phyloP scores from a whole-genome alignment of 2,329 filamentous ascomycete genomes.

The Pezicula carpinea region DNA sequence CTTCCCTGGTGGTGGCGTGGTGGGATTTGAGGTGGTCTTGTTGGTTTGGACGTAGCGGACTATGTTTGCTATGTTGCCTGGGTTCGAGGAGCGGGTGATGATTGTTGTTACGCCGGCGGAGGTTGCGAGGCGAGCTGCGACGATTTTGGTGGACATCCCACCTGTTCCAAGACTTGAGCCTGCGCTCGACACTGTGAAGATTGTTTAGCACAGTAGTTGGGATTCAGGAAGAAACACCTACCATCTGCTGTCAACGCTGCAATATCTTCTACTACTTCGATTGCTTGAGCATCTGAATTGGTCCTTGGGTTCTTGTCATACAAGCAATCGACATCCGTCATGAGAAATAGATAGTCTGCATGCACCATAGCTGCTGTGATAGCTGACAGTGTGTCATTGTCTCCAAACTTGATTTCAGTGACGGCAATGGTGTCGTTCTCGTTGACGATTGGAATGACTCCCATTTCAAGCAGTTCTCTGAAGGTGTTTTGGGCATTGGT shows the following conservation, averaged over 20 bases:
- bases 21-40: conserved; percentile 29
- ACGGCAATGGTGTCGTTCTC: conserved; percentile 97
- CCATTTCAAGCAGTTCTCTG: conserved; percentile 83
- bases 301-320: conserved; percentile 93
- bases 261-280: conserved; percentile 91
- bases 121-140: conserved; percentile 85
- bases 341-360: conserved; percentile 92
- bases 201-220: background rate
- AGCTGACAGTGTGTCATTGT: conserved; percentile 95
- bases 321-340: conserved; percentile 97
- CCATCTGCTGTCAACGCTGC: conserved; percentile 74
- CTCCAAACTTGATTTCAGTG: conserved; percentile 98
- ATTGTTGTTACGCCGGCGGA: conserved; percentile 93
- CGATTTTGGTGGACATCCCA: conserved; percentile 96
- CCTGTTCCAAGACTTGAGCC: conserved; percentile 89
- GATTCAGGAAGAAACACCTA: conserved; percentile 28
- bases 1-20: conserved; percentile 16
- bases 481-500: conserved; percentile 96
- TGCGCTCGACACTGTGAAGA: conserved; percentile 67
- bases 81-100: conserved; percentile 90
- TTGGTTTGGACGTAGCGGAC: conserved; percentile 72
- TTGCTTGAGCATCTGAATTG: conserved; percentile 79
- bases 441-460: conserved; percentile 96
- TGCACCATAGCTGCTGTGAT: conserved; percentile 98
- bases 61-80: conserved; percentile 85